Conservation (phyloP, 805 yeast genomes). For the Monosporozyma siamensis region DNA sequence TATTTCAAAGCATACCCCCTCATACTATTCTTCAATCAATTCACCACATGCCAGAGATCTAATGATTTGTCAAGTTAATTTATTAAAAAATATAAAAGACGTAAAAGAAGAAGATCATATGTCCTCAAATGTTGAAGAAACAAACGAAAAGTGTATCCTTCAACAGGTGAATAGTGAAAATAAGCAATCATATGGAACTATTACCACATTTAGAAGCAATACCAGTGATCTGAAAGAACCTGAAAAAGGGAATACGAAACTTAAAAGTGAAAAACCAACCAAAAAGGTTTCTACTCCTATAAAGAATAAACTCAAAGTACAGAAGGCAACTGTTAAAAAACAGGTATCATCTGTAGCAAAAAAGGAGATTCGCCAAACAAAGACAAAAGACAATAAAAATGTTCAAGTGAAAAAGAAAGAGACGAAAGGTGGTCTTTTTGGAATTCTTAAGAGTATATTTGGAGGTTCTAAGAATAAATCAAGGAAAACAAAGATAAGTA, state of each 20-base stretch:
- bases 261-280: not conserved
- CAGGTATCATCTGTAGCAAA: not conserved
- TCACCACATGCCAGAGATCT: conserved; percentile 17
- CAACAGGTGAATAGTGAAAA: conserved; percentile 11
- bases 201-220: conserved; percentile 27
- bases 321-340: not conserved
- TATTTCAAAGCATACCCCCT: conserved; percentile 12
- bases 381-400: not conserved
- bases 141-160: not conserved
- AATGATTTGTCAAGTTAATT: conserved; percentile 14
- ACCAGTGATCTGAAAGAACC: conserved; percentile 18
- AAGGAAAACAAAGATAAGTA: conserved; percentile 5
- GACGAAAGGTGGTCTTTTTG: conserved; percentile 13
- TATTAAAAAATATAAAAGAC: conserved; percentile 11
- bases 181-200: conserved; percentile 24
- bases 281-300: not conserved
- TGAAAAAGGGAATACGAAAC: not conserved
- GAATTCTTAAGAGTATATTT: conserved; percentile 14
- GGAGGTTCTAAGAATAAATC: conserved; percentile 8
- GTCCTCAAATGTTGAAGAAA: not conserved
- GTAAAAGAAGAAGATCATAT: not conserved
- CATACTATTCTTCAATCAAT: conserved; percentile 18
- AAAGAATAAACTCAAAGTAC: not conserved
- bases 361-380: not conserved
- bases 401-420: conserved; percentile 5